phyloP scores from a whole-genome alignment of 2,329 filamentous ascomycete genomes.

The Celoporthe dispersa region DNA sequence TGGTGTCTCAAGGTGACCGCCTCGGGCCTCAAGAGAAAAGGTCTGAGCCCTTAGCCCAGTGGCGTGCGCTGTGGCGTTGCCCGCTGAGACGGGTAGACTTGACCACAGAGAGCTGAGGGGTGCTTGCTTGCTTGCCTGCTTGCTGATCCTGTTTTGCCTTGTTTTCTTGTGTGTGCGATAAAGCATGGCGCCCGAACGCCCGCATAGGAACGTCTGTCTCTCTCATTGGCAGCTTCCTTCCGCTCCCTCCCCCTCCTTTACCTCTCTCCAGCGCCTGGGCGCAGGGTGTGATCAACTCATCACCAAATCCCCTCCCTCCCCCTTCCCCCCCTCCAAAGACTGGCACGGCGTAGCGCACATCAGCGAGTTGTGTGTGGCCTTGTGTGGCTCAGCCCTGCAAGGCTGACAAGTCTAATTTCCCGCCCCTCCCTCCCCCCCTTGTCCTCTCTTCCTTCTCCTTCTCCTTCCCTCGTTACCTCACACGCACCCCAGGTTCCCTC shows the following conservation, averaged over 20 bases:
- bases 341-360: background rate
- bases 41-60: too few relatives aligned
- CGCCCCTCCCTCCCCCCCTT: background rate
- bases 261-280: too few relatives aligned
- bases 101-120: background rate
- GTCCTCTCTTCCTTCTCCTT: too few relatives aligned
- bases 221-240: background rate
- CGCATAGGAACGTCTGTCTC: background rate
- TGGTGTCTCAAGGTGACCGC: background rate
- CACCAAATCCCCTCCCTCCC: background rate
- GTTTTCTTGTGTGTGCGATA: too few relatives aligned
- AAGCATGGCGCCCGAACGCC: background rate
- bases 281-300: too few relatives aligned
- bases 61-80: background rate
- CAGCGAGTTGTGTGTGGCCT: background rate
- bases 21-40: background rate
- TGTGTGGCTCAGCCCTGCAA: conserved; percentile 27
- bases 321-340: background rate
- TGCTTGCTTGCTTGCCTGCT: too few relatives aligned
- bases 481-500: too few relatives aligned
- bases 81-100: background rate
- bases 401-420: conserved; percentile 15
- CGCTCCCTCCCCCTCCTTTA: too few relatives aligned
- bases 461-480: too few relatives aligned
- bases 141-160: background rate